phyloP scores from a whole-genome alignment of 768 basidiomycete genomes.

The Rhizopogon rudus region DNA sequence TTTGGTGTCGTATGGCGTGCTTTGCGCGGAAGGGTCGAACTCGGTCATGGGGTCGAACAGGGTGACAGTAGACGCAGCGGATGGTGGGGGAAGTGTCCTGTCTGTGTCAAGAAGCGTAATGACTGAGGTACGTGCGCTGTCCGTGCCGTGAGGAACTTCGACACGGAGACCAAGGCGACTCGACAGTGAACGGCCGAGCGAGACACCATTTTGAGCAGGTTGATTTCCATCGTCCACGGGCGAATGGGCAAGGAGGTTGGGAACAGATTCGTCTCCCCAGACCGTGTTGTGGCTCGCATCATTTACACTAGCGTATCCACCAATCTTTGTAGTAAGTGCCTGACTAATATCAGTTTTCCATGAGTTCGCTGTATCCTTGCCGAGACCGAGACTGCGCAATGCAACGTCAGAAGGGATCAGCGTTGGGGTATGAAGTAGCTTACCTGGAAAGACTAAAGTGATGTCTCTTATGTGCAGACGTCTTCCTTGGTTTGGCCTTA shows the following conservation, averaged over 20 bases:
- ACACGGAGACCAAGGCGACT: conserved; percentile 43
- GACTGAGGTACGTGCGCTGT: conserved; percentile 50
- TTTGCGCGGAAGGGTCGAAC: conserved; percentile 38
- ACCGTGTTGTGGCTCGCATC: conserved; percentile 43
- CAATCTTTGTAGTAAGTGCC: conserved; percentile 40
- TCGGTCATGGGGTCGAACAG: conserved; percentile 43
- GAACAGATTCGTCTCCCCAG: conserved; percentile 36
- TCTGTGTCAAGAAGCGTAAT: conserved; percentile 32
- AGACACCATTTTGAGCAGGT: conserved; percentile 10
- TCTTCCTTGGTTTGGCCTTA: conserved; percentile 34
- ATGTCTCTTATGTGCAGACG: conserved; percentile 51
- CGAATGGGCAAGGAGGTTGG: conserved; percentile 27
- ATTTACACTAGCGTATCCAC: conserved; percentile 36
- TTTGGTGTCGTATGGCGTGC: conserved; percentile 54
- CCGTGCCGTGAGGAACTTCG: conserved; percentile 45
- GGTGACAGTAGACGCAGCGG: conserved; percentile 57
- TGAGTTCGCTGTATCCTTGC: conserved; percentile 52
- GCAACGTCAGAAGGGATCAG: conserved; percentile 4
- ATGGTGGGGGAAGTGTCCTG: conserved; percentile 34
- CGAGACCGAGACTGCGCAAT: conserved; percentile 51
- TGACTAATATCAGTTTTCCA: conserved; percentile 54
- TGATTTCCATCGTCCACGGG: conserved; percentile 35
- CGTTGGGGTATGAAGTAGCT: conserved; percentile 10
- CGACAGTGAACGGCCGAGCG: conserved; percentile 33
- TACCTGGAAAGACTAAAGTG: conserved; percentile 70